Evolutionary conservation across 257 asterid species (phyloP).

Genomic region (Lycium ferocissimum): DNA sequence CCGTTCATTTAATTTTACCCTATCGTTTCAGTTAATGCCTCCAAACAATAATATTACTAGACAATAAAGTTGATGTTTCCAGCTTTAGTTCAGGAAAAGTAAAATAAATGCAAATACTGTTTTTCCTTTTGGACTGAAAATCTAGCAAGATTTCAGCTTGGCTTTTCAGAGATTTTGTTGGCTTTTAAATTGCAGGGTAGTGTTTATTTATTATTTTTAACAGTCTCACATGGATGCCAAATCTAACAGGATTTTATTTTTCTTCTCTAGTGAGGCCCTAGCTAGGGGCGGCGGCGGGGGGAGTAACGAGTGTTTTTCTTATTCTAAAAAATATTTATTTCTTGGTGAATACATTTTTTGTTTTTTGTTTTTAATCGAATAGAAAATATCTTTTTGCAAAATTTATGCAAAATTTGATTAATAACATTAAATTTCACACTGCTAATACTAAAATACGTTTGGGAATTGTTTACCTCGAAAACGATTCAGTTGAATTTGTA

Average conservation of each 20-base stretch:
- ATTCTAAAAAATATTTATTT: too few relatives aligned
- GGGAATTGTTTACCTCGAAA: too few relatives aligned
- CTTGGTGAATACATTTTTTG: too few relatives aligned
- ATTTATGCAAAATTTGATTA: too few relatives aligned
- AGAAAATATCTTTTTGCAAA: too few relatives aligned
- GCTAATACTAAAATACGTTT: too few relatives aligned
- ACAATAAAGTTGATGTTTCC: not conserved
- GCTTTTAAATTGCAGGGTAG: not conserved
- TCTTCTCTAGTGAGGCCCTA: too few relatives aligned
- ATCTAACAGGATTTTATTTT: not conserved
- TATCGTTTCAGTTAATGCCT: not conserved
- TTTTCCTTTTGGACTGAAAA: not conserved
- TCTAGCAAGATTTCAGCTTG: not conserved
- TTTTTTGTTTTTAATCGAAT: too few relatives aligned
- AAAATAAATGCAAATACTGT: not conserved
- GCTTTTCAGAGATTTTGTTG: slow-evolving; percentile 27
- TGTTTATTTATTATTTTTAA: not conserved
- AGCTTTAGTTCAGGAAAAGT: not conserved
- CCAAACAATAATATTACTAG: not conserved
- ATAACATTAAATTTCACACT: too few relatives aligned
- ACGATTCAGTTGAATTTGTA: too few relatives aligned
- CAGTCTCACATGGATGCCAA: not conserved
- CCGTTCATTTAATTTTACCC: not conserved
- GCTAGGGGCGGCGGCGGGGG: too few relatives aligned
- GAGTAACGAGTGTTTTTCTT: too few relatives aligned